A percentile compares a stretch with the other conserved stretches of the same genome.
phyloP scores from a whole-genome alignment of 345 rosid genomes.

The Alliaria petiolata region DNA sequence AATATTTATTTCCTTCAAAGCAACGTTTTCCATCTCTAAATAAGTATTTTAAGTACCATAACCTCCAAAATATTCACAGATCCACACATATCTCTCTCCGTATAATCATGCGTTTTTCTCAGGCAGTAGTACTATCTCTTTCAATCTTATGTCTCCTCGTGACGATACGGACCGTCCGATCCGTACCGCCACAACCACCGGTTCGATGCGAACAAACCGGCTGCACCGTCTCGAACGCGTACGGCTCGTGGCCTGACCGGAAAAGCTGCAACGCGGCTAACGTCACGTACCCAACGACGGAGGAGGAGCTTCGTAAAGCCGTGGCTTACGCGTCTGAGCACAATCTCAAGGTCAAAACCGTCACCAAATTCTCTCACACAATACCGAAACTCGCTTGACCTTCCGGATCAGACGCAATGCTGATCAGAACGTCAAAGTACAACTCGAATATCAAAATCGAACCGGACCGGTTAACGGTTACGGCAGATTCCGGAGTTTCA shows the following conservation, averaged over 20 bases:
- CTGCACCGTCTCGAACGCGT: slow-evolving; percentile 65
- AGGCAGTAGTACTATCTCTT: neutral
- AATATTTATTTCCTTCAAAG: neutral
- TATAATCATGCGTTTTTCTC: slow-evolving; percentile 9
- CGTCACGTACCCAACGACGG: slow-evolving; percentile 58
- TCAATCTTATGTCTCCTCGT: slow-evolving; percentile 4
- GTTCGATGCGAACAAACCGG: slow-evolving; percentile 47
- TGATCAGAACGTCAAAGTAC: slow-evolving; percentile 61
- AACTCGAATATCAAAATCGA: slow-evolving; percentile 52
- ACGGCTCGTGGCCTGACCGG: slow-evolving; percentile 79
- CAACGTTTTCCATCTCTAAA: slow-evolving; percentile 2
- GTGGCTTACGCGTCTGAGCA: slow-evolving; percentile 55
- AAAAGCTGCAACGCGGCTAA: slow-evolving; percentile 44
- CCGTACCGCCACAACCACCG: slow-evolving; percentile 58
- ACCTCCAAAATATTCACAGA: neutral
- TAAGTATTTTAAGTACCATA: neutral
- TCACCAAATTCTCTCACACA: slow-evolving; percentile 70
- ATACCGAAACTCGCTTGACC: slow-evolving; percentile 89
- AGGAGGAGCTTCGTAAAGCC: slow-evolving; percentile 57
- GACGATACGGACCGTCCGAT: slow-evolving; percentile 16
- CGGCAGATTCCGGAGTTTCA: slow-evolving; percentile 69
- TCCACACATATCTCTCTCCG: neutral
- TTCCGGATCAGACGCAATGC: slow-evolving; percentile 40
- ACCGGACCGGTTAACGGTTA: slow-evolving; percentile 40
- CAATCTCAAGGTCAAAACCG: slow-evolving; percentile 63